These are phyloP conservation scores for Scenedesmus sp. DNA, from an alignment of 163 green algal genomes.

Conservation along the genomic window DNA sequence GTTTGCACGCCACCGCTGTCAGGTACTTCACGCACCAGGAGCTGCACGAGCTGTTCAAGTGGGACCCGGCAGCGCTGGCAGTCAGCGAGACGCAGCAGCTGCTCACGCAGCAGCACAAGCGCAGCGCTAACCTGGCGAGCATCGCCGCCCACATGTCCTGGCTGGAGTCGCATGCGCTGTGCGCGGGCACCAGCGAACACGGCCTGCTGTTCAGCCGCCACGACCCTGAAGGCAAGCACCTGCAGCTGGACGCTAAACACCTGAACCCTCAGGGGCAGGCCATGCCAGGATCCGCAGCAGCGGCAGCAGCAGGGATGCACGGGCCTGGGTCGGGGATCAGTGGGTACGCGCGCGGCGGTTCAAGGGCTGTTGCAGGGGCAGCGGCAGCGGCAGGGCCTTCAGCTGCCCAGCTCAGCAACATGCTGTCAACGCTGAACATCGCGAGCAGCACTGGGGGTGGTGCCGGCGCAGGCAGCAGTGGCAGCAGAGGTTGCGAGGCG, in stretches of 20 bases:
- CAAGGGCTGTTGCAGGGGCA: not conserved
- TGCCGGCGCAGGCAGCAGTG: not conserved
- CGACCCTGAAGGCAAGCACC: constrained; percentile 31
- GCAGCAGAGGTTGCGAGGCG: not conserved
- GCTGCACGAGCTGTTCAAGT: constrained; percentile 87
- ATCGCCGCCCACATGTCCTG: constrained; percentile 14
- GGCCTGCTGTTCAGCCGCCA: constrained; percentile 82
- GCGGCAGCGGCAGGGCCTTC: not conserved
- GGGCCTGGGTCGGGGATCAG: not conserved
- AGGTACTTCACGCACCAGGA: constrained; percentile 83
- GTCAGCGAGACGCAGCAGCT: constrained; percentile 78
- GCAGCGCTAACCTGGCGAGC: not conserved
- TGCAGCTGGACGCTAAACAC: not conserved
- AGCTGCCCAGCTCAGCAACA: constrained; percentile 9
- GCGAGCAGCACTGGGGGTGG: not conserved
- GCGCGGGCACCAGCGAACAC: constrained; percentile 85
- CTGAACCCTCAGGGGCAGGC: not conserved
- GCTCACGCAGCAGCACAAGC: constrained; percentile 80
- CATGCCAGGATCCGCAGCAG: not conserved
- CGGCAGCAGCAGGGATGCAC: constrained; percentile 10
- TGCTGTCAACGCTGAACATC: constrained; percentile 32
- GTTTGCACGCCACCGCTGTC: too few relatives aligned
- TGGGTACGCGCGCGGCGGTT: not conserved
- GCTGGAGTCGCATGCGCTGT: not conserved
- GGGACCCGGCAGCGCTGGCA: constrained; percentile 74